These are phyloP conservation scores for Clavispora fructus DNA, from an alignment of 805 yeast genomes.

Conservation along the genomic window DNA sequence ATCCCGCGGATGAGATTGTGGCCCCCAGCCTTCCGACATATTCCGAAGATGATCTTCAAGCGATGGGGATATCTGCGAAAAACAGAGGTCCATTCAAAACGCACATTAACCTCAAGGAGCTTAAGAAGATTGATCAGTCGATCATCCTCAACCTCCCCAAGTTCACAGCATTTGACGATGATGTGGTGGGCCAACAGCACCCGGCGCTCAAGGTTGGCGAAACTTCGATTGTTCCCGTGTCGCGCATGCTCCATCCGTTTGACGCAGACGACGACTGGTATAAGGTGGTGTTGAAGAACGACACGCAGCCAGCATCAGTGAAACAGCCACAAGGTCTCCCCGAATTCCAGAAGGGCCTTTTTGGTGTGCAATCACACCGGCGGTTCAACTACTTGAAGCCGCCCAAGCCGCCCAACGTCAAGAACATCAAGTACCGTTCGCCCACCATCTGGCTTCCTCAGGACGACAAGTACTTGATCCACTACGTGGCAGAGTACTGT, in stretches of 20 bases:
- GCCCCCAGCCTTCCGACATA: constrained; percentile 23
- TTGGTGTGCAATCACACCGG: constrained; percentile 47
- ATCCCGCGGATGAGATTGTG: constrained; percentile 26
- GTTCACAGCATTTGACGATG: constrained; percentile 44
- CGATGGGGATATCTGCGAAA: constrained; percentile 1
- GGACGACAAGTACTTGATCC: constrained; percentile 78
- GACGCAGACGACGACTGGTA: constrained; percentile 64
- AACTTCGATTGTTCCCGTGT: constrained; percentile 47
- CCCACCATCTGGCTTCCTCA: constrained; percentile 97
- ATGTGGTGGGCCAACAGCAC: constrained; percentile 8
- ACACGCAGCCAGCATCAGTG: background rate
- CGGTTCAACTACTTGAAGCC: constrained; percentile 68
- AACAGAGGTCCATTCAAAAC: constrained; percentile 40
- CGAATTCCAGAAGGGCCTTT: constrained; percentile 52
- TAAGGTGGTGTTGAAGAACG: constrained; percentile 48
- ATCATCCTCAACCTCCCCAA: constrained; percentile 44
- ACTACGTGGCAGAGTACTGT: constrained; percentile 76
- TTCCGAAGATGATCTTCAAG: constrained; percentile 27
- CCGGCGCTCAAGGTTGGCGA: constrained; percentile 25
- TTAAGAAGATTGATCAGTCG: constrained; percentile 43
- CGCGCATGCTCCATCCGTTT: constrained; percentile 58
- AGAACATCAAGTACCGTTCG: constrained; percentile 73
- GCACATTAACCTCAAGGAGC: constrained; percentile 35
- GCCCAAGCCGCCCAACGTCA: constrained; percentile 84
- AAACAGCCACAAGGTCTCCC: constrained; percentile 21